Evolutionary conservation across 2,329 filamentous ascomycete species (phyloP).

Genomic region (Neonectria ditissima): DNA sequence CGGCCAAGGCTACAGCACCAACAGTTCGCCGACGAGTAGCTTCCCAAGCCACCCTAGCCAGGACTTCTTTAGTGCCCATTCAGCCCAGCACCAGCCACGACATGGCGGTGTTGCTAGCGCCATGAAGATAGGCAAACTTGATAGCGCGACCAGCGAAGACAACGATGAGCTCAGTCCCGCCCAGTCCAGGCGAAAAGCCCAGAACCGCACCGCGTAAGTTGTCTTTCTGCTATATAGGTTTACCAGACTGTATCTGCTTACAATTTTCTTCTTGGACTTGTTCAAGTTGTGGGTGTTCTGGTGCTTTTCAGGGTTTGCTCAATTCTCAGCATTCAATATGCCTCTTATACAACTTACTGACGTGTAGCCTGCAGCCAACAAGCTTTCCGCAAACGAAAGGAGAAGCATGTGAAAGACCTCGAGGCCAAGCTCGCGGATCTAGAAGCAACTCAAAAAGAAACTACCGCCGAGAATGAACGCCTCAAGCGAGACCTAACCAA

Average conservation of each 20-base stretch:
- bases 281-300: background rate
- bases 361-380: slow-evolving; percentile 75
- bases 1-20: slow-evolving; percentile 52
- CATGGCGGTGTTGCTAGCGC: slow-evolving; percentile 37
- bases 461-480: slow-evolving; percentile 86
- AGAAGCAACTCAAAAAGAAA: slow-evolving; percentile 77
- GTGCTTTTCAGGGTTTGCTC: background rate
- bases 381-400: slow-evolving; percentile 95
- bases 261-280: background rate
- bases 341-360: slow-evolving; percentile 28
- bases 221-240: background rate
- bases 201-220: slow-evolving; percentile 72
- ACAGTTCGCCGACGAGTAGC: slow-evolving; percentile 49
- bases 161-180: slow-evolving; percentile 68
- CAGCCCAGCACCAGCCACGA: slow-evolving; percentile 39
- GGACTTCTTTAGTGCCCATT: slow-evolving; percentile 42
- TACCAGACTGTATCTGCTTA: background rate
- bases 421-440: slow-evolving; percentile 85
- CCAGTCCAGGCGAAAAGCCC: slow-evolving; percentile 69
- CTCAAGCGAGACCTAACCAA: slow-evolving; percentile 86
- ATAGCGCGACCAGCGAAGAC: slow-evolving; percentile 63
- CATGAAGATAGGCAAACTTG: slow-evolving; percentile 45
- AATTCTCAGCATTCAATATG: background rate
- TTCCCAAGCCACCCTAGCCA: slow-evolving; percentile 65
- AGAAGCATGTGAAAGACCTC: slow-evolving; percentile 92